Percentiles rank a stretch among this genome's conserved stretches.
Conservation (phyloP, 306 rosid species). For the Rubus idaeus region DNA sequence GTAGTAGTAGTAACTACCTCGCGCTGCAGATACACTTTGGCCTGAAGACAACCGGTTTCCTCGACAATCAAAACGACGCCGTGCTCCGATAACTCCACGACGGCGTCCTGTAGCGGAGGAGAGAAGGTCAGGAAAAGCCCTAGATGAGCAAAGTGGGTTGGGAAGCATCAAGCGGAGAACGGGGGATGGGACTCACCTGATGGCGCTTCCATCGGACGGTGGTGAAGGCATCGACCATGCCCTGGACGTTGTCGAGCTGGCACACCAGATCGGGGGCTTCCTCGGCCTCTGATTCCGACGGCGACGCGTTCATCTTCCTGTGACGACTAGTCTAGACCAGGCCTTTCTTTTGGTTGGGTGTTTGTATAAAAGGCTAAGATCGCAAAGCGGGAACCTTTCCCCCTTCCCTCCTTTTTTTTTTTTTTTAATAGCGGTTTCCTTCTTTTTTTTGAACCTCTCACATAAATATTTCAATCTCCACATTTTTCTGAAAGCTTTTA, state of each 20-base stretch:
- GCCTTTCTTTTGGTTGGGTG: background rate
- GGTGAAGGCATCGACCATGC: conserved; percentile 79
- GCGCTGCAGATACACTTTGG: conserved; percentile 92
- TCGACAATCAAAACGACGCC: conserved; percentile 85
- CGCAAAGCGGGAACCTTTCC: background rate
- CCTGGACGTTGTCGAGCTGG: conserved; percentile 78
- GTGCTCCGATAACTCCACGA: conserved; percentile 79
- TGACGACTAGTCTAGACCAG: no score
- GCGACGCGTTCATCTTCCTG: conserved; percentile 35
- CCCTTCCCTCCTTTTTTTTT: no score
- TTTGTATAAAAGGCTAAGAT: background rate
- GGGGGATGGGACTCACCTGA: conserved; percentile 42
- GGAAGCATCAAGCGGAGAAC: background rate
- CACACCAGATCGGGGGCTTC: conserved; percentile 63
- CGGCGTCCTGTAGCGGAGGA: conserved; percentile 54
- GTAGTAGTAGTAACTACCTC: conserved; percentile 43
- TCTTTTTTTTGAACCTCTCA: no score
- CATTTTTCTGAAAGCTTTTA: no score
- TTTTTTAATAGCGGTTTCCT: no score
- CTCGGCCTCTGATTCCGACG: conserved; percentile 49
- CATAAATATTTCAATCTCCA: no score
- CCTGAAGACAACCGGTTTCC: conserved; percentile 86
- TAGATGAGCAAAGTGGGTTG: background rate
- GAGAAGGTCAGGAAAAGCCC: background rate
- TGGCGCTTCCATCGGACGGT: conserved; percentile 95